Percentiles rank a stretch among this genome's conserved stretches.
These are phyloP conservation scores for Neohortaea acidophila DNA, from an alignment of 495 filamentous ascomycete genomes.

Conservation along the genomic window DNA sequence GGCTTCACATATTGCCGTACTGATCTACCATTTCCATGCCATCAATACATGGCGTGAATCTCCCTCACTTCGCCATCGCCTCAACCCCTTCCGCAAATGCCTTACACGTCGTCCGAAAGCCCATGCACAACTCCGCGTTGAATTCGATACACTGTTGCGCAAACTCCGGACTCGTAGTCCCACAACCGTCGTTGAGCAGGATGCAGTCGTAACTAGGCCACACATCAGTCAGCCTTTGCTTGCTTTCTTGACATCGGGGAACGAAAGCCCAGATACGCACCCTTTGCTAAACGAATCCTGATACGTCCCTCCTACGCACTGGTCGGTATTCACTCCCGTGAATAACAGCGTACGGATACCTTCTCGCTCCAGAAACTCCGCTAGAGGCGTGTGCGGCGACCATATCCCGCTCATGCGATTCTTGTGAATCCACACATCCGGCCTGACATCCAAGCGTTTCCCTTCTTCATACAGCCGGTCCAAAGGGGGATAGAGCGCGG, in stretches of 20 bases:
- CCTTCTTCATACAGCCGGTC: constrained; percentile 26
- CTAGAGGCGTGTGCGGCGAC: constrained; percentile 23
- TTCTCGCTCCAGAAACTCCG: constrained; percentile 26
- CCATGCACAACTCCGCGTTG: constrained; percentile 30
- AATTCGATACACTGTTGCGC: constrained; percentile 31
- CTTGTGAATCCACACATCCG: constrained; percentile 41
- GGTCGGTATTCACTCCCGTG: constrained; percentile 44
- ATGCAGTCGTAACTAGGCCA: constrained; percentile 44
- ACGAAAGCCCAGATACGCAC: too few species aligned
- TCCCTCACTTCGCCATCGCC: constrained; percentile 8
- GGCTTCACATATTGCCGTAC: too few species aligned
- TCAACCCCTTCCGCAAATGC: constrained; percentile 24
- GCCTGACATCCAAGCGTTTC: constrained; percentile 14
- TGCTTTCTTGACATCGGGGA: too few species aligned
- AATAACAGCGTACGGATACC: constrained; percentile 38
- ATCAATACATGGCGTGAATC: too few species aligned
- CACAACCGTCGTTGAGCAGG: constrained; percentile 38
- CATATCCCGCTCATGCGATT: constrained; percentile 44
- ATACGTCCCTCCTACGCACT: constrained; percentile 41
- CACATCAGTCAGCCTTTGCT: too few species aligned
- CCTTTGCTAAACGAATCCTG: constrained; percentile 38
- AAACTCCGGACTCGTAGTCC: constrained; percentile 32
- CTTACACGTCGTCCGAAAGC: constrained; percentile 29
- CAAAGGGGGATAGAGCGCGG: constrained; percentile 34
- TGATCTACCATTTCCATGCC: too few species aligned